Base-by-base conservation (phyloP, 1,284 basidiomycete genomes). In the Puccinia brachypodii region DNA sequence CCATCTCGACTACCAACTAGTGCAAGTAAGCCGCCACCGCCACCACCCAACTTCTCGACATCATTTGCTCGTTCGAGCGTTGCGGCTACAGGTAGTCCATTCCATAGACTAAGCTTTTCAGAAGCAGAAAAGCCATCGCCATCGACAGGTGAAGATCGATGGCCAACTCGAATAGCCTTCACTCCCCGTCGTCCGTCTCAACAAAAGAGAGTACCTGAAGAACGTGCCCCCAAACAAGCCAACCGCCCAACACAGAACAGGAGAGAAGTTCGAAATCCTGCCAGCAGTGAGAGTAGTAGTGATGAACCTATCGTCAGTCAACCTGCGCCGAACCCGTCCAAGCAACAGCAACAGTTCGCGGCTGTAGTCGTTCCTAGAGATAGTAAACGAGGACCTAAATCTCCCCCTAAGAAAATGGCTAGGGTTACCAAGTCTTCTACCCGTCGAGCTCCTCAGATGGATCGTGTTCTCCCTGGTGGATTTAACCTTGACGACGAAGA, bases 141-240 rank as follows among this genome's bases (percentile, higher is more conserved):
- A 69, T n/a, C 76, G 22, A 19, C 7, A 60, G 25, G 22, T 40
- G 62, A 78, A 68, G 76, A 78, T 31, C 42, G 76, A 50, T 78
- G 62, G 62, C 76, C 76, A 3, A 78, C 64, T 69, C 60, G 64
- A 28, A 78, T 78, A 36, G 60, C 42, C 14, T 78, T 78, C 36
- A 78, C 76, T 40, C 76, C 76, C 62, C 76, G 64, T 25, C 60
- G 76, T 8, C 76, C 76, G 42, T 69, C 76, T n/a, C 76, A 47
- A 47, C 40, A 78, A 33, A 75, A 36, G 56, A 28, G 38, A 56
- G 53, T 36, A n/a, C n/a, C n/a, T 1, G 73, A 60, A 56, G 53
- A 75, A n/a, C 56, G 53, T 6, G 9, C 33, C 7, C 22, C 36
- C 50, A 53, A 60, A 53, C 38, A 50, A 42, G 38, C 7, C 53